Evolutionary conservation across 2,329 filamentous ascomycete genomes (phyloP).

Genomic region (Xylariaceae sp.): DNA sequence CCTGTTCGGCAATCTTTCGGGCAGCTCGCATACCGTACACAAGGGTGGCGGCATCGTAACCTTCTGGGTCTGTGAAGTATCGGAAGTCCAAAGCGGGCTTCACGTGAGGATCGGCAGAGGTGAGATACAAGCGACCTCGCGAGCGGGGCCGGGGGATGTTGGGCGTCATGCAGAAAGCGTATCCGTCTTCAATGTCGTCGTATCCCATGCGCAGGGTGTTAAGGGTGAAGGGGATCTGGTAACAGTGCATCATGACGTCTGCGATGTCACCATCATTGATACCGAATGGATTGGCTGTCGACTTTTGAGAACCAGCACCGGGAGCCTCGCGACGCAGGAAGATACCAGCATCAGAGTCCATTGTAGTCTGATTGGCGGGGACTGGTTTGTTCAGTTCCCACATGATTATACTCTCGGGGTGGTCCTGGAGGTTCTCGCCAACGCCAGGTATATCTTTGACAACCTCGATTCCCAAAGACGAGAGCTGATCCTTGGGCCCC

Average conservation of each 20-base stretch:
- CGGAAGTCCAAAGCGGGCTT: slow-evolving; percentile 85
- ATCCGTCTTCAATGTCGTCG: slow-evolving; percentile 56
- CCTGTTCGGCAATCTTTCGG: slow-evolving; percentile 69
- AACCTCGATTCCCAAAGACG: slow-evolving; percentile 49
- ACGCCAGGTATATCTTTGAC: slow-evolving; percentile 55
- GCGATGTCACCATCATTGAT: slow-evolving; percentile 67
- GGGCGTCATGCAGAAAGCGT: slow-evolving; percentile 90
- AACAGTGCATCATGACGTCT: slow-evolving; percentile 96
- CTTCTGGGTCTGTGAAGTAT: slow-evolving; percentile 83
- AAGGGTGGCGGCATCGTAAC: slow-evolving; percentile 78
- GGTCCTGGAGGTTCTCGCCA: slow-evolving; percentile 58
- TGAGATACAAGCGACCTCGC: slow-evolving; percentile 72
- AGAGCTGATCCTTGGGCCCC: slow-evolving; percentile 50
- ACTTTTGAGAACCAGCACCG: slow-evolving; percentile 57
- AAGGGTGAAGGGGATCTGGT: slow-evolving; percentile 87
- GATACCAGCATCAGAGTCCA: slow-evolving; percentile 86
- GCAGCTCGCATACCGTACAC: slow-evolving; percentile 73
- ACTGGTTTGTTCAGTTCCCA: slow-evolving; percentile 79
- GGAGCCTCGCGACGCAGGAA: slow-evolving; percentile 75
- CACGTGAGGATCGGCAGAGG: slow-evolving; percentile 67
- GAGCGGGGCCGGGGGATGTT: slow-evolving; percentile 83
- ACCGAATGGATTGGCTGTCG: slow-evolving; percentile 43
- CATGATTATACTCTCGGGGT: slow-evolving; percentile 57
- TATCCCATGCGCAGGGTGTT: slow-evolving; percentile 81
- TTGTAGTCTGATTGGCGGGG: slow-evolving; percentile 76